Evolutionary conservation across 441 rosid species (phyloP).

Genomic region (Omphalea diandra): DNA sequence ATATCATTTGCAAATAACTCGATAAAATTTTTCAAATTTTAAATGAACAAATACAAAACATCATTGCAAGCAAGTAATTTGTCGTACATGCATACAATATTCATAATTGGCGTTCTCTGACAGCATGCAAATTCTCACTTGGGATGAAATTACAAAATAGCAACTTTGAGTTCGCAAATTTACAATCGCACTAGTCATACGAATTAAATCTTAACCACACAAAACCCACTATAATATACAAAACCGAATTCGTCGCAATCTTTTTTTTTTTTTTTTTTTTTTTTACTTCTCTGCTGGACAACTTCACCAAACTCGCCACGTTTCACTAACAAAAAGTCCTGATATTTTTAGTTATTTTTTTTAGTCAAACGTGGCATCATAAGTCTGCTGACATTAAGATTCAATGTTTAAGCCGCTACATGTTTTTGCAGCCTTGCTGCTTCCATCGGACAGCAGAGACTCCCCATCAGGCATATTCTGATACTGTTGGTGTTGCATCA

Average conservation of each 20-base stretch:
- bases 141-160: background rate
- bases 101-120: background rate
- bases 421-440: slow-evolving; percentile 38
- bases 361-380: slow-evolving; percentile 13
- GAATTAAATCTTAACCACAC: background rate
- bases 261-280: no score
- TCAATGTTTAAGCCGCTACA: no score
- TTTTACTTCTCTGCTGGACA: background rate
- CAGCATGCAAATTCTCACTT: background rate
- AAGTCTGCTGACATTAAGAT: background rate
- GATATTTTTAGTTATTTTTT: background rate
- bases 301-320: slow-evolving; percentile 11
- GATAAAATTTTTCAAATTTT: background rate
- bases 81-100: slow-evolving; percentile 1
- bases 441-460: slow-evolving; percentile 47
- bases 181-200: background rate
- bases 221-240: background rate
- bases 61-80: background rate
- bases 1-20: background rate
- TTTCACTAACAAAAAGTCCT: background rate
- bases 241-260: background rate
- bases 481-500: slow-evolving; percentile 40
- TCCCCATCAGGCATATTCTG: slow-evolving; percentile 33
- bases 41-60: background rate
- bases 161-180: background rate